Percentiles rank a stretch among this genome's conserved stretches.
These are phyloP conservation scores for Ceratobasidium sp. DNA, from an alignment of 1,284 basidiomycete species.

Conservation along the genomic window DNA sequence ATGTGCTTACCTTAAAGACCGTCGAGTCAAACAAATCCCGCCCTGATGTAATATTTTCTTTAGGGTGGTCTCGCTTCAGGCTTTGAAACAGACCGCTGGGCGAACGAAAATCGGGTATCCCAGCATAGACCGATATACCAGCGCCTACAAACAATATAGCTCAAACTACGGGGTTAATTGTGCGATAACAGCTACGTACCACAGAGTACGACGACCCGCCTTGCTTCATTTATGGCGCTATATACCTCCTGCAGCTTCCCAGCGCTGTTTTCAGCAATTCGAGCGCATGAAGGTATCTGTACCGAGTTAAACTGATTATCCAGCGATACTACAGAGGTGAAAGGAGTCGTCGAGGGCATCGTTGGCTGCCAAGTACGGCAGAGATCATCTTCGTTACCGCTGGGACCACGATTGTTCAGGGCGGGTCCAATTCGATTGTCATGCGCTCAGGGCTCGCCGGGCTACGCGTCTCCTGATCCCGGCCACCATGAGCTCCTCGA, in stretches of 20 bases:
- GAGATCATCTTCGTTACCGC: slow-evolving; percentile 38
- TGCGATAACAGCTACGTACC: slow-evolving; percentile 63
- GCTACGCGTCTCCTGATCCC: slow-evolving; percentile 33
- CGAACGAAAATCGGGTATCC: slow-evolving; percentile 94
- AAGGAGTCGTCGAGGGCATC: slow-evolving; percentile 28
- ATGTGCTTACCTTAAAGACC: slow-evolving; percentile 79
- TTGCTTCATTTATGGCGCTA: slow-evolving; percentile 74
- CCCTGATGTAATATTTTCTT: slow-evolving; percentile 74
- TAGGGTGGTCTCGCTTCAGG: slow-evolving; percentile 79
- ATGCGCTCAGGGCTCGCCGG: slow-evolving; percentile 21
- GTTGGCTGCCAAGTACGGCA: slow-evolving; percentile 18
- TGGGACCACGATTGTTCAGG: slow-evolving; percentile 28
- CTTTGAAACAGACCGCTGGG: slow-evolving; percentile 83
- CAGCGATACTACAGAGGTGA: slow-evolving; percentile 31
- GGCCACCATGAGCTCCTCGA: slow-evolving; percentile 29
- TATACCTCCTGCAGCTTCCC: slow-evolving; percentile 38
- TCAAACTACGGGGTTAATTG: background rate
- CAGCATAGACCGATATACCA: slow-evolving; percentile 89
- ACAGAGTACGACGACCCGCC: slow-evolving; percentile 84
- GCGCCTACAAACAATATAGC: slow-evolving; percentile 67
- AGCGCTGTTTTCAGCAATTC: slow-evolving; percentile 11
- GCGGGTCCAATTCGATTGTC: slow-evolving; percentile 11
- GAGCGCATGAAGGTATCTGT: slow-evolving; percentile 29
- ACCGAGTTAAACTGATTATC: background rate
- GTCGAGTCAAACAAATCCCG: slow-evolving; percentile 93